phyloP scores from a whole-genome alignment of 129 eudicot species.

The Daucus carota region DH1_v3.0 NC_030383.2:7888501-7889000 shows the following conservation, averaged over 20 bases:
- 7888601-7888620: slow-evolving; percentile 70
- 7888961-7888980: too few species aligned
- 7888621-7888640: slow-evolving; percentile 70
- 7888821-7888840: slow-evolving; percentile 81
- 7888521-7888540: slow-evolving; percentile 5
- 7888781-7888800: slow-evolving; percentile 55
- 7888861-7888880: slow-evolving; percentile 82
- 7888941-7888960: too few species aligned
- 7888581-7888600: slow-evolving; percentile 89
- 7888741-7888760: slow-evolving; percentile 83
- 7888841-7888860: slow-evolving; percentile 95
- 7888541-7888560: slow-evolving; percentile 16
- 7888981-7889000: too few species aligned
- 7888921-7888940: too few species aligned
- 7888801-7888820: slow-evolving; percentile 51
- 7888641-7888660: slow-evolving; percentile 73
- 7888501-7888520: too few species aligned
- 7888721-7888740: slow-evolving; percentile 93
- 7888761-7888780: slow-evolving; percentile 38
- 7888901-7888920: too few species aligned
- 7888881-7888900: slow-evolving; percentile 64
- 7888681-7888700: slow-evolving; percentile 49
- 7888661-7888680: slow-evolving; percentile 29
- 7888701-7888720: slow-evolving; percentile 76
- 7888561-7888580: slow-evolving; percentile 25